A percentile compares a stretch with the other conserved stretches of the same genome.
Evolutionary conservation across 164 flowering plant species (phyloP).

Genomic region (Pachysandra terminalis): DNA sequence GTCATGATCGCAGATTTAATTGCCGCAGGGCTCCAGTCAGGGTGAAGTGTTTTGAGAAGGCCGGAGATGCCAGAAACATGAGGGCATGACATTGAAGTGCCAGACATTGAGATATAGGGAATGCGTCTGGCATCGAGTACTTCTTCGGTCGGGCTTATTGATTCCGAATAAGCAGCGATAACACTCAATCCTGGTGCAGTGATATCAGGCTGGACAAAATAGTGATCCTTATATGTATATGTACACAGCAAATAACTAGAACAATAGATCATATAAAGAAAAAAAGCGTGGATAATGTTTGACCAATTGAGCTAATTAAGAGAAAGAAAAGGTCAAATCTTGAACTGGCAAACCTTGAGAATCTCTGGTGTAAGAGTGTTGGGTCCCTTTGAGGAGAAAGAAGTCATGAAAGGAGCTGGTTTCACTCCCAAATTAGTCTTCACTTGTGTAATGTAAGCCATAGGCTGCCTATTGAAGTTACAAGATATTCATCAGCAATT

Average conservation of each 20-base stretch:
- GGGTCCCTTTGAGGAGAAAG: constrained; percentile 52
- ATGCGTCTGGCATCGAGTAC: constrained; percentile 20
- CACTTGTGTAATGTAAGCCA: constrained; percentile 20
- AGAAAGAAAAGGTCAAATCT: background rate
- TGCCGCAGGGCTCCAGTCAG: constrained; percentile 42
- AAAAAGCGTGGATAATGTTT: background rate
- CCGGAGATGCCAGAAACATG: constrained; percentile 47
- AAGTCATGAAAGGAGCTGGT: constrained; percentile 48
- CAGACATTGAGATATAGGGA: constrained; percentile 25
- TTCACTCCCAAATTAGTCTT: constrained; percentile 10
- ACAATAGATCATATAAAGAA: no score
- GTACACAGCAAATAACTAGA: no score
- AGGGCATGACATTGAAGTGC: constrained; percentile 57
- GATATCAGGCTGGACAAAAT: constrained; percentile 33
- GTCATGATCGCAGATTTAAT: constrained; percentile 49
- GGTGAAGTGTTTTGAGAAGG: constrained; percentile 38
- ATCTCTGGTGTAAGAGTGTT: constrained; percentile 37
- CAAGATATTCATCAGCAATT: no score
- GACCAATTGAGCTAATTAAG: background rate
- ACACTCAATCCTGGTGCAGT: constrained; percentile 40
- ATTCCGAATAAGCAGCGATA: constrained; percentile 34
- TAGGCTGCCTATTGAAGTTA: constrained; percentile 20
- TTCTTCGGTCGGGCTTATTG: constrained; percentile 16
- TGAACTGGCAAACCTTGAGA: constrained; percentile 31
- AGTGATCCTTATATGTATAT: no score